These are phyloP conservation scores for Allium sativum DNA, from an alignment of 106 monocot species.

Conservation along the genomic window DNA sequence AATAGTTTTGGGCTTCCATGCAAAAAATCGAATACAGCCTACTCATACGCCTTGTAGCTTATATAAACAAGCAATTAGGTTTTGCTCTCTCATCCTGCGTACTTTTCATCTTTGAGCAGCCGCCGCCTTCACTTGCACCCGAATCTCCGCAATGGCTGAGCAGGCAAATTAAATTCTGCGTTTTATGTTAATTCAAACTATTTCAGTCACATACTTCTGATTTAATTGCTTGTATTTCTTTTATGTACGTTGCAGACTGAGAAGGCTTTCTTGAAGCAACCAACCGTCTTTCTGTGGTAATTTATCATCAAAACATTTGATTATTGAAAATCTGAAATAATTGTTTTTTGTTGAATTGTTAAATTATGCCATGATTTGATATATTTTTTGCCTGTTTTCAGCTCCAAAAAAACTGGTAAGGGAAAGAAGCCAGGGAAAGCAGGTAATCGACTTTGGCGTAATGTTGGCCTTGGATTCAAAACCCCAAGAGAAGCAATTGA, in stretches of 20 bases:
- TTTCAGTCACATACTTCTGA: too few relatives aligned
- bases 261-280: constrained; percentile 56
- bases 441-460: constrained; percentile 18
- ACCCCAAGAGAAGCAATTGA: constrained; percentile 20
- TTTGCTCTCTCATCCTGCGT: background rate
- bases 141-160: constrained; percentile 2
- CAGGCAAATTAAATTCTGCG: background rate
- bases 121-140: background rate
- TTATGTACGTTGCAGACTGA: constrained; percentile 31
- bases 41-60: too few relatives aligned
- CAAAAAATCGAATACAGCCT: too few relatives aligned
- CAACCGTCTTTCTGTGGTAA: constrained; percentile 51
- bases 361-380: background rate
- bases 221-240: background rate
- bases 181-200: too few relatives aligned
- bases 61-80: constrained; percentile 4
- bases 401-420: constrained; percentile 19
- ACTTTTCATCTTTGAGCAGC: background rate
- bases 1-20: too few relatives aligned
- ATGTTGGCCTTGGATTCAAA: constrained; percentile 22
- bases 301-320: background rate
- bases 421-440: constrained; percentile 21
- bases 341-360: background rate
- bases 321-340: background rate
- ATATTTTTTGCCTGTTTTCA: background rate